These are phyloP conservation scores for Solanum rostratum DNA, from an alignment of 257 asterid species.

Conservation along the genomic window DNA sequence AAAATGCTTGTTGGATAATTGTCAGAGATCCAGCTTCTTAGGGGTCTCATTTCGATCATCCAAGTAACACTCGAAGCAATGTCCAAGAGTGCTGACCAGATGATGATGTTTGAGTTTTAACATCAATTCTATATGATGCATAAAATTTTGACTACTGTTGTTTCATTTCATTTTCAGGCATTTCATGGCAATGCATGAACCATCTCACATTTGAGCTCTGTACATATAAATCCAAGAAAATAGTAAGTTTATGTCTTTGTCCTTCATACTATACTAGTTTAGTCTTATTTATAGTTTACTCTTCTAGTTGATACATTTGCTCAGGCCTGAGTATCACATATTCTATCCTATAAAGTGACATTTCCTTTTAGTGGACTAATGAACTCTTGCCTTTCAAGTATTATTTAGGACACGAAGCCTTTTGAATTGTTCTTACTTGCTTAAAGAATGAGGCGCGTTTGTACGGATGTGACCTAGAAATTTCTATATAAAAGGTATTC, in stretches of 20 bases:
- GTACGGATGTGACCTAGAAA: too few relatives aligned
- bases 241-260: background rate
- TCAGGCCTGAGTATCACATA: too few relatives aligned
- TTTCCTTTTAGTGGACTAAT: too few relatives aligned
- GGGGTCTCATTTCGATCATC: constrained; percentile 51
- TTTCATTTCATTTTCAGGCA: constrained; percentile 50
- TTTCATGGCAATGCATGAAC: constrained; percentile 48
- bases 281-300: too few relatives aligned
- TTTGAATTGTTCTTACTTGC: too few relatives aligned
- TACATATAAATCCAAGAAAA: constrained; percentile 36
- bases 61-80: constrained; percentile 72
- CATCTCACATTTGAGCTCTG: constrained; percentile 60
- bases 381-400: too few relatives aligned
- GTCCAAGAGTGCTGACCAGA: constrained; percentile 77
- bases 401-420: too few relatives aligned
- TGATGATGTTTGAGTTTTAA: constrained; percentile 73
- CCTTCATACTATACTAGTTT: too few relatives aligned
- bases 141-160: constrained; percentile 38
- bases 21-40: constrained; percentile 68
- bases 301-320: too few relatives aligned
- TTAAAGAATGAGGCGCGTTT: too few relatives aligned
- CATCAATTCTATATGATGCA: constrained; percentile 61
- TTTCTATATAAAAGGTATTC: too few relatives aligned
- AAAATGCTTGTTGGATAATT: background rate
- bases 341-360: too few relatives aligned